Evolutionary conservation across 1,139 yeast species (phyloP).

Genomic region (Yamadazyma dendronema): DNA sequence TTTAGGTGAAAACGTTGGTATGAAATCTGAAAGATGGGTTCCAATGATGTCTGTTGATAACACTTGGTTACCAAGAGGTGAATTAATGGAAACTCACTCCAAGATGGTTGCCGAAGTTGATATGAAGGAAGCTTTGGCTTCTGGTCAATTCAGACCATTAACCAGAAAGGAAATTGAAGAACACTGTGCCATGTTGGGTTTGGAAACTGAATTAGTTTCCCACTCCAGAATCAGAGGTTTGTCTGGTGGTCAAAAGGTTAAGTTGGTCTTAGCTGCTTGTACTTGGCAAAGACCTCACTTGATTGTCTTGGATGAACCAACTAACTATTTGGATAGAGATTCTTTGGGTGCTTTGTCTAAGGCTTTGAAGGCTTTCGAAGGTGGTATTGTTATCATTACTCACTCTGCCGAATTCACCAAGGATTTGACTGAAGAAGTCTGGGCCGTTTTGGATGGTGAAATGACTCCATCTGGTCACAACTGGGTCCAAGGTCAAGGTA

Average conservation of each 20-base stretch:
- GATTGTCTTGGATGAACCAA: conserved; percentile 98
- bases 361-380: conserved; percentile 97
- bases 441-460: conserved; percentile 97
- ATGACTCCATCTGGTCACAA: conserved; percentile 99
- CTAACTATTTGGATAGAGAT: conserved; percentile 98
- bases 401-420: conserved; percentile 99
- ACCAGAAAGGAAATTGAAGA: conserved; percentile 99
- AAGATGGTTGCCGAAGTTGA: conserved; percentile 99
- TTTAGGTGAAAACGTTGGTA: conserved; percentile 97
- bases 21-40: conserved; percentile 99
- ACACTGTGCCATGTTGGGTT: conserved; percentile 98
- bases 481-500: conserved; percentile 99
- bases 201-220: conserved; percentile 97
- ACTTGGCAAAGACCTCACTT: conserved; percentile 99
- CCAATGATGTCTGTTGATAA: conserved; percentile 99
- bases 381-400: conserved; percentile 99
- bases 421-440: conserved; percentile 97
- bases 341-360: conserved; percentile 98
- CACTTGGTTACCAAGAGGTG: conserved; percentile 99
- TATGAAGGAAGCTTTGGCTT: conserved; percentile 99
- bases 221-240: conserved; percentile 99
- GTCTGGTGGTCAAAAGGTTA: conserved; percentile 99
- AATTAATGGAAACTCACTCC: conserved; percentile 96
- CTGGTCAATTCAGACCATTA: conserved; percentile 99
- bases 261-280: conserved; percentile 99